A percentile compares a stretch with the other conserved stretches of the same genome.
Conservation (phyloP, 2,329 filamentous ascomycete genomes). For the Fusarium marasasianum region DNA sequence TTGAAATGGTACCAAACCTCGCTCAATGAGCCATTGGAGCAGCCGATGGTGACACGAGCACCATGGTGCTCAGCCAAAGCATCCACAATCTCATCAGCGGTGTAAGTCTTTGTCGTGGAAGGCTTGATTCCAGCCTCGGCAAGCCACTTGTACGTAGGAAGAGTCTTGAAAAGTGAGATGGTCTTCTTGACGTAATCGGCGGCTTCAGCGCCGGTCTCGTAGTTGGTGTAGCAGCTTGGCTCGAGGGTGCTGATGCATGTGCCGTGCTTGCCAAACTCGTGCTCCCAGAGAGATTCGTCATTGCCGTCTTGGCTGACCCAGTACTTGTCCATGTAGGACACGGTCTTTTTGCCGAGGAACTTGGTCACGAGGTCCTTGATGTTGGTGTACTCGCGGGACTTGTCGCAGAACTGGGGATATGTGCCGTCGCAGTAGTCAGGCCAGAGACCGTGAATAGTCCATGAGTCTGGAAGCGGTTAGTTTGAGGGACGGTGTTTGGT, state of each 20-base stretch:
- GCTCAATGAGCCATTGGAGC: constrained; percentile 57
- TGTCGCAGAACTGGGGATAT: constrained; percentile 74
- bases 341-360: constrained; percentile 60
- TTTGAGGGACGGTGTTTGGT: accelerated
- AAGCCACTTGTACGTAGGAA: constrained; percentile 72
- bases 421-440: constrained; percentile 76
- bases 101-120: constrained; percentile 66
- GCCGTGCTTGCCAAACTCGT: constrained; percentile 81
- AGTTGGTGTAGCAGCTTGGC: constrained; percentile 71
- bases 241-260: constrained; percentile 77
- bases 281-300: constrained; percentile 75
- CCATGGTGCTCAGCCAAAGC: constrained; percentile 65
- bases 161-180: constrained; percentile 71
- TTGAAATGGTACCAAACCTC: constrained; percentile 74
- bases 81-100: constrained; percentile 64
- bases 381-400: constrained; percentile 68
- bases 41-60: constrained; percentile 66
- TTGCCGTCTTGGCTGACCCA: constrained; percentile 76
- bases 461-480: constrained; percentile 61
- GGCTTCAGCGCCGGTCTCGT: constrained; percentile 70
- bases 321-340: constrained; percentile 74
- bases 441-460: constrained; percentile 79
- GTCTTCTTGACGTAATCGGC: constrained; percentile 75
- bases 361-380: constrained; percentile 71
- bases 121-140: constrained; percentile 68